A percentile compares a stretch with the other conserved stretches of the same genome.
phyloP scores from a whole-genome alignment of 2,329 filamentous ascomycete species.

The Neofusicoccum cordaticola region DNA sequence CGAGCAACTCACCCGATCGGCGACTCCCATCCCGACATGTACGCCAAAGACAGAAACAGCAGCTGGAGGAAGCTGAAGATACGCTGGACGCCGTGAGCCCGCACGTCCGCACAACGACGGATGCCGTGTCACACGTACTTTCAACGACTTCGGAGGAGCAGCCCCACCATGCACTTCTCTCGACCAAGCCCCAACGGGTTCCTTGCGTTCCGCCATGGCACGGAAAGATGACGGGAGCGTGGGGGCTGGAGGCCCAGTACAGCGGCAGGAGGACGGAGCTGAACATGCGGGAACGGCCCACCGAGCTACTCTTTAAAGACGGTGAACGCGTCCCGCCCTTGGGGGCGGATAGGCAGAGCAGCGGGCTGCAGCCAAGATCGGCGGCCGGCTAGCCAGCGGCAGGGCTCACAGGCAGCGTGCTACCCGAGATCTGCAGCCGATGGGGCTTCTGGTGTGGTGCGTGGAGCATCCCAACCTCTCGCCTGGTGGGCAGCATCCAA shows the following conservation, averaged over 20 bases:
- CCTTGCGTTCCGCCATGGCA: background rate
- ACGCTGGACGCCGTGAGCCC: background rate
- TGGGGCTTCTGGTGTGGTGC: background rate
- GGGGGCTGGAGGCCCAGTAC: background rate
- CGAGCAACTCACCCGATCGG: background rate
- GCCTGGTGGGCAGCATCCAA: too few relatives aligned
- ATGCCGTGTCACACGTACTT: background rate
- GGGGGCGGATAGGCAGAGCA: background rate
- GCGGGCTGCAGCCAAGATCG: background rate
- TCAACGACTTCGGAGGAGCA: background rate
- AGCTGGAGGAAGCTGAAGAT: constrained; percentile 1
- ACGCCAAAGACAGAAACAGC: background rate
- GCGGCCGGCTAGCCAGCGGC: background rate
- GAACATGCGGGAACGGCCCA: too few relatives aligned
- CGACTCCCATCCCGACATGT: background rate
- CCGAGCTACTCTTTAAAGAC: too few relatives aligned
- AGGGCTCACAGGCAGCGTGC: background rate
- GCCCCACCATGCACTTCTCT: background rate
- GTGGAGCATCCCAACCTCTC: background rate
- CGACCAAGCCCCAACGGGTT: background rate
- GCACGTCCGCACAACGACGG: too few relatives aligned
- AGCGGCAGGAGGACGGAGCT: background rate
- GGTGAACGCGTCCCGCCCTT: too few relatives aligned
- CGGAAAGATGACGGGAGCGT: background rate
- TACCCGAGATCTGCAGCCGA: background rate